Evolutionary conservation across 73 alveolate species (phyloP), one percentile per base, ranked within the genome.

Genomic region (Tetrahymena thermophila): DNA sequence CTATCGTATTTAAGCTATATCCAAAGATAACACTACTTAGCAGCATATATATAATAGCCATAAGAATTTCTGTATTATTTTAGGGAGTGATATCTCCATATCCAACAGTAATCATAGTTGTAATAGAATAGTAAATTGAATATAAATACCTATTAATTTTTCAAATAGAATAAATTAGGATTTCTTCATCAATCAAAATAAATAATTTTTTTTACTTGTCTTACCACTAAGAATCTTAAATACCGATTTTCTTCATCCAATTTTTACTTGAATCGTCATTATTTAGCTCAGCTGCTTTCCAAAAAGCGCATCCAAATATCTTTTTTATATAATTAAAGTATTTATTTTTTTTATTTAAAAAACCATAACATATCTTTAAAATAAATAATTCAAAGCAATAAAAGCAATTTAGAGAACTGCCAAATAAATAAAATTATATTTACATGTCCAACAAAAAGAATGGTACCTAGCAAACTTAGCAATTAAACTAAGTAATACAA

Each of bases 21-120:
- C 94, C 56, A 21, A 95, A 38, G 37, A 85, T 38, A 25, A 85
- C 94, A 56, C 97, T 95, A 50, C 97, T 85, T 15, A 95, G 31
- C 43, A 89, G 35, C 97, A 95, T 95, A 93, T 89, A 95, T 8
- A 85, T 35, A 16, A 95, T 95, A 9, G 94, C 93, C 58, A 95
- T 93, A 35, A 95, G 55, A 34, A 89, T 95, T 93, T 95, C 97
- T 25, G 85, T 34, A 25, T 85, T 85, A 44, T 83, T 95, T 38
- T 50, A 35, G 8, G 97, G 97, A 85, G 50, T 93, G 13, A 95
- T 93, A 95, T 95, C 97, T 35, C 97, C 97, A 95, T 95, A 95
- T 4, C 97, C 97, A 43, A 95, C 85, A 34, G 97, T 95, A 34
- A 95, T 85, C 97, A 95, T 95, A 37, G 97, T 95, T 7, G 94